Conservation (phyloP, 352 stramenopile genomes). For the Phytophthora litchii region DNA sequence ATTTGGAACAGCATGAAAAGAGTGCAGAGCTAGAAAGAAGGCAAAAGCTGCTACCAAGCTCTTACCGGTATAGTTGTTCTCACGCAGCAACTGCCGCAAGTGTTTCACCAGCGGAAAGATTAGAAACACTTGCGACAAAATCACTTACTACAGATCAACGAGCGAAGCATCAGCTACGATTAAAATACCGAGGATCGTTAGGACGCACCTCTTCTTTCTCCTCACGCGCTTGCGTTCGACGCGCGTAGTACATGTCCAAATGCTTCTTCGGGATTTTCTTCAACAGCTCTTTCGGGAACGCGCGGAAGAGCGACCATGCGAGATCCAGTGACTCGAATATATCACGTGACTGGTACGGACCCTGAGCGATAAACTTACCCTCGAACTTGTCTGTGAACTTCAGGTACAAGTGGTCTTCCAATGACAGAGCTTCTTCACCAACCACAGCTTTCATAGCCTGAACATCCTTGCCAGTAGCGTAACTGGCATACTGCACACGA, state of each 20-base stretch:
- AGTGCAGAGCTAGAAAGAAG: slow-evolving; percentile 28
- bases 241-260: slow-evolving; percentile 97
- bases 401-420: slow-evolving; percentile 99
- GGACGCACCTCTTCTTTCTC: slow-evolving; percentile 77
- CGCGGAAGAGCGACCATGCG: slow-evolving; percentile 98
- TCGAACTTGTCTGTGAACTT: slow-evolving; percentile 99
- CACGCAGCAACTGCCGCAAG: slow-evolving; percentile 12
- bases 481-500: slow-evolving; percentile 76
- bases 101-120: too few species aligned
- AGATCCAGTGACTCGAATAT: slow-evolving; percentile 99
- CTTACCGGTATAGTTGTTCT: slow-evolving; percentile 21
- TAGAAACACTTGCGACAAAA: slow-evolving; percentile 7
- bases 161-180: slow-evolving; percentile 11
- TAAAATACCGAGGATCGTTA: neutral
- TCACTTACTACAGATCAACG: slow-evolving; percentile 25
- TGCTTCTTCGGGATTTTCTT: slow-evolving; percentile 99
- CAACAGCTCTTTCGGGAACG: slow-evolving; percentile 98
- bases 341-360: slow-evolving; percentile 96
- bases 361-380: slow-evolving; percentile 98
- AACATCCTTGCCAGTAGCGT: slow-evolving; percentile 96
- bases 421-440: slow-evolving; percentile 98
- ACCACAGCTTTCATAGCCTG: slow-evolving; percentile 99
- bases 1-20: slow-evolving; percentile 24
- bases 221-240: slow-evolving; percentile 90
- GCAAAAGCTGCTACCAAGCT: slow-evolving; percentile 9